Conservation (phyloP, 2,329 filamentous ascomycete genomes). For the Trichophyton benhamiae region DNA sequence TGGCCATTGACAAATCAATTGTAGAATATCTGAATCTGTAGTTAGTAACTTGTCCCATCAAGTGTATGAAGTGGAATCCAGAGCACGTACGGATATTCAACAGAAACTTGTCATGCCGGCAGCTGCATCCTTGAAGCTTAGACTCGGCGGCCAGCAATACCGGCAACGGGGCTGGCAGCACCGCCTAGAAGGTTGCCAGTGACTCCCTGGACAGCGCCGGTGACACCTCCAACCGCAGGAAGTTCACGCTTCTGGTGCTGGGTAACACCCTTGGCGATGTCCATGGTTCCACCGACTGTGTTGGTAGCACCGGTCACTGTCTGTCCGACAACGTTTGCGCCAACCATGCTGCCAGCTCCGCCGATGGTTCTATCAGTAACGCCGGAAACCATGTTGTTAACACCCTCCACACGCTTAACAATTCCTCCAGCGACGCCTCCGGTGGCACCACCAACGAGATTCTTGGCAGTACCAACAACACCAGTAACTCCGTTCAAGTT, state of each 20-base stretch:
- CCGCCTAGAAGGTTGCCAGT: not conserved
- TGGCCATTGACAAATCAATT: not conserved
- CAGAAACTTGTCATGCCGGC: not conserved
- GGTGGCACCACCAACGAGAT: not conserved
- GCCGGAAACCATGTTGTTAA: not conserved
- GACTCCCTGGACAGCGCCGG: not conserved
- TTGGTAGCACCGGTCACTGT: not conserved
- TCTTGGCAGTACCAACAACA: not conserved
- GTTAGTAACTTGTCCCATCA: not conserved
- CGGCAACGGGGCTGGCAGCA: not conserved
- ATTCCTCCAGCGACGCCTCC: not conserved
- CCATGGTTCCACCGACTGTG: not conserved
- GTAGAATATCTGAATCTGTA: not conserved
- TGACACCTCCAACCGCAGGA: not conserved
- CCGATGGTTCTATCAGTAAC: not conserved
- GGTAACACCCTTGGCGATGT: not conserved
- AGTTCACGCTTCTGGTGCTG: not conserved
- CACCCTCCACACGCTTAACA: not conserved
- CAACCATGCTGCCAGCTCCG: not conserved
- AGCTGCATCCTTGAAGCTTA: not conserved
- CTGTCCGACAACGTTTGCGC: not conserved
- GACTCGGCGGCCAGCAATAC: not conserved
- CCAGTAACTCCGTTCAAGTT: not conserved
- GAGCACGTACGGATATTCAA: not conserved
- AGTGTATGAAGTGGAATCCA: not conserved